Evolutionary conservation across 2,329 filamentous ascomycete species (phyloP), one percentile per base, ranked within the genome.

Genomic region (Aspergillus novofumigatus): DNA sequence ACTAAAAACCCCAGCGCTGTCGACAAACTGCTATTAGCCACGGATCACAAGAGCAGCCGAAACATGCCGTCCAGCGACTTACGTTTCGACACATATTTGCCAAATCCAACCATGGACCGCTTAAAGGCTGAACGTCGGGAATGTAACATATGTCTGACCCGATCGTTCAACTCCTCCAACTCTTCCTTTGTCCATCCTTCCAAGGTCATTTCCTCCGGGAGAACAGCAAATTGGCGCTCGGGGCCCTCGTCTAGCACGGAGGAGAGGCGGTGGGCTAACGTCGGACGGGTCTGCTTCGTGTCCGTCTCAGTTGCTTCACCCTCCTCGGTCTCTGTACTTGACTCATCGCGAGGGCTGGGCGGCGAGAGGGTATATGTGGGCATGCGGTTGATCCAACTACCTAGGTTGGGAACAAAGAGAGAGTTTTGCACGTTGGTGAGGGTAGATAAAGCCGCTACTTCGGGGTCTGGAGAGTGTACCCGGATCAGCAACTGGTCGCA

Each of bases 351-450:
- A 21, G 72, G 74, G 26, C 68, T 77, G 38, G 76, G 75, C 23
- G 82, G 81, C 5, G 86, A 86, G 7, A 94, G 79, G 45, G 85
- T 85, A 70, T 94, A 96, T 0, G 90, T 92, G 1, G 91, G 90
- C 59, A 87, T 81, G 51, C 91, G 83, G 67, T 95, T 94, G 51
- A 95, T 65, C 65, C 85, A 86, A 57, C 81, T 78, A 44, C 91
- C 91, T n/a, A 95, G 79, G 62, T 92, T 87, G 0, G 91, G 91
- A 1, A 95, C 78, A 73, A 95, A 95, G 9, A 96, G 83, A 0
- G 91, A 94, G 70, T 96, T 96, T 67, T 95, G 91, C 21, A 96
- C 87, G 67, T 96, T 96, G 47, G 90, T 95, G 9, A 95, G 82
- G 14, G 90, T 93, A 0, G 90, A 91, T 3, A 96, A 77, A 0